A percentile compares a stretch with the other conserved stretches of the same genome.
These are phyloP conservation scores for Pleurotus cornucopiae DNA, from an alignment of 768 basidiomycete species.

Conservation along the genomic window DNA sequence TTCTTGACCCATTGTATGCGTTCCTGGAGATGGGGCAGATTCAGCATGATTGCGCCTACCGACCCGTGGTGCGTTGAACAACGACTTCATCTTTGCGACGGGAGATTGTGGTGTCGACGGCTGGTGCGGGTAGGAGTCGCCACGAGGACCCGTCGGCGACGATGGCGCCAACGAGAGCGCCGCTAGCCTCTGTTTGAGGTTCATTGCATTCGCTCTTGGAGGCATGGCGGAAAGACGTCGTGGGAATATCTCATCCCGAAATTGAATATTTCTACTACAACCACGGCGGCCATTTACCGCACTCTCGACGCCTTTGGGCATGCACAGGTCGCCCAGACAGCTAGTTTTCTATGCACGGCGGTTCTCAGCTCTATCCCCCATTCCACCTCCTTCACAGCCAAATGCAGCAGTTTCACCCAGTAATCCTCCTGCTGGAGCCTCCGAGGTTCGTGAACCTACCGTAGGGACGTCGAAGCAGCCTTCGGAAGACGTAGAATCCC, in stretches of 20 bases:
- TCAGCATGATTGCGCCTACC: conserved; percentile 21
- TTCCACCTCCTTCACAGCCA: conserved; percentile 1
- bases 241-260: background rate
- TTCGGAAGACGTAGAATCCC: background rate
- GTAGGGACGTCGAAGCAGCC: background rate
- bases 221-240: conserved; percentile 15
- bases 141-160: conserved; percentile 36
- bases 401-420: conserved; percentile 15
- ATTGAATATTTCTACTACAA: background rate
- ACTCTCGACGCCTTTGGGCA: conserved; percentile 1
- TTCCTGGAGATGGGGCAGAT: conserved; percentile 26
- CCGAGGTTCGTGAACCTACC: background rate
- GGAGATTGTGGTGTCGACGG: conserved; percentile 10
- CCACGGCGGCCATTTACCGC: background rate
- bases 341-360: background rate
- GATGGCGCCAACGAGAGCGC: conserved; percentile 55
- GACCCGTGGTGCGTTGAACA: conserved; percentile 48
- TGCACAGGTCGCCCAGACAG: background rate
- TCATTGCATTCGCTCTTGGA: conserved; percentile 28
- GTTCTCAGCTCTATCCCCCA: background rate
- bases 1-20: conserved; percentile 19
- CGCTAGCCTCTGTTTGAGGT: conserved; percentile 63
- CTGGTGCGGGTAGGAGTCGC: conserved; percentile 18
- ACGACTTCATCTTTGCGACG: conserved; percentile 25
- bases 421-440: conserved; percentile 25